These are phyloP conservation scores for Huntiella moniliformis DNA, from an alignment of 2,329 filamentous ascomycete genomes.

Conservation along the genomic window DNA sequence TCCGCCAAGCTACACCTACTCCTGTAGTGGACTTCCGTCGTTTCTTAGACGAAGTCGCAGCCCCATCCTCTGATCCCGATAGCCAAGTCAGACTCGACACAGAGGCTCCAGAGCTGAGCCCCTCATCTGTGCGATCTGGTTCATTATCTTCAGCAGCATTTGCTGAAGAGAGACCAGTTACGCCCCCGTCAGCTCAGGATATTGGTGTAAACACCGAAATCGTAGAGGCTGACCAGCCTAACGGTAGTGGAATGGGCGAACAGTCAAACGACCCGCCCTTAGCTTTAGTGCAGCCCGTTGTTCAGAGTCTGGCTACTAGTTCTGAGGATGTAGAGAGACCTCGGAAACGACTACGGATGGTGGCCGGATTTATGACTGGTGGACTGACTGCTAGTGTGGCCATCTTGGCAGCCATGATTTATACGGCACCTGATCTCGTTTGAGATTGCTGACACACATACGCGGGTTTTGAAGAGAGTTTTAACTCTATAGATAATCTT, in stretches of 20 bases:
- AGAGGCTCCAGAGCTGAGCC: too few relatives aligned
- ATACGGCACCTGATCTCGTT: constrained; percentile 20
- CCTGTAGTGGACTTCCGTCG: too few relatives aligned
- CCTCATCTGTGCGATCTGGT: too few relatives aligned
- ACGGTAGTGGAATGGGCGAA: background rate
- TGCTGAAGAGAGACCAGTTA: background rate
- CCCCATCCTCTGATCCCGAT: too few relatives aligned
- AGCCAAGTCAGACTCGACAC: too few relatives aligned
- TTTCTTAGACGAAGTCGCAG: too few relatives aligned
- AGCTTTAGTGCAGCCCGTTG: background rate
- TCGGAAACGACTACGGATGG: constrained; percentile 16
- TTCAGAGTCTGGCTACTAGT: background rate
- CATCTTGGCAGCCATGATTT: constrained; percentile 21
- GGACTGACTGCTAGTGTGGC: constrained; percentile 19
- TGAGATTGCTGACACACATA: constrained; percentile 7
- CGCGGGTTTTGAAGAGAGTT: background rate
- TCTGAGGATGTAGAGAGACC: constrained; percentile 8
- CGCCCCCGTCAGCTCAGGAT: background rate
- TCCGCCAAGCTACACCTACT: too few relatives aligned
- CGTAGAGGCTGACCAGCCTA: background rate
- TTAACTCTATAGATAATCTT: background rate
- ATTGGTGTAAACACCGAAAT: background rate
- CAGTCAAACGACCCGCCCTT: background rate
- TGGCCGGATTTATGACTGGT: constrained; percentile 13
- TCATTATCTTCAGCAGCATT: too few relatives aligned